Evolutionary conservation across 192 early-diverging fungal genomes (phyloP).

Genomic region (Umbelopsis sp.): DNA sequence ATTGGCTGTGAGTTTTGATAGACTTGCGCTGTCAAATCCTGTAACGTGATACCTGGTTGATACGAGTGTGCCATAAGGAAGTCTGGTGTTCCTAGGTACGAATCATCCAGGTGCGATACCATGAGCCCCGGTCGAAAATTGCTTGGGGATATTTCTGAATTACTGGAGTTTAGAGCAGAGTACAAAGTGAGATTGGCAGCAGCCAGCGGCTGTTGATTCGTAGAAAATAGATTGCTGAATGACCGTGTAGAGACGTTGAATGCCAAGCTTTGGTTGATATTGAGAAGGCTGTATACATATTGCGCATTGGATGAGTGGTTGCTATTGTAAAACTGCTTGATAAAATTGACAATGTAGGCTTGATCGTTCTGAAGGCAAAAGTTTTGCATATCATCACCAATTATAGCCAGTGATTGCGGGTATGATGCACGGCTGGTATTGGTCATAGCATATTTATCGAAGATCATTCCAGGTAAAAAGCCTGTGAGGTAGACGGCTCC

Average conservation of each 20-base stretch:
- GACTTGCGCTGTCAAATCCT: slow-evolving; percentile 16
- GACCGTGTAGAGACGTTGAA: background rate
- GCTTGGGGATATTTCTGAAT: slow-evolving; percentile 13
- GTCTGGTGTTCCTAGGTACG: slow-evolving; percentile 28
- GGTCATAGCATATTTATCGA: background rate
- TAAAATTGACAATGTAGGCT: slow-evolving; percentile 36
- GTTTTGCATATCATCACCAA: slow-evolving; percentile 33
- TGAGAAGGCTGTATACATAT: slow-evolving; percentile 1
- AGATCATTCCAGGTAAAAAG: slow-evolving; percentile 4
- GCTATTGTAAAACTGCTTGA: slow-evolving; percentile 25
- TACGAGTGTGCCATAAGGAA: slow-evolving; percentile 31
- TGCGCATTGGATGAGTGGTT: slow-evolving; percentile 25
- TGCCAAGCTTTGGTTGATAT: slow-evolving; percentile 18
- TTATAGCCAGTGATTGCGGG: slow-evolving; percentile 9
- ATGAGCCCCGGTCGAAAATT: slow-evolving; percentile 26
- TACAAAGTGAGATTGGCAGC: slow-evolving; percentile 19
- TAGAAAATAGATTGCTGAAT: slow-evolving; percentile 1
- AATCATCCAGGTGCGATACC: slow-evolving; percentile 37
- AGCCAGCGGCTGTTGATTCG: background rate
- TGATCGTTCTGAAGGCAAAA: slow-evolving; percentile 33
- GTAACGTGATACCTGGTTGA: slow-evolving; percentile 22
- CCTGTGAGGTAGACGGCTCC: slow-evolving; percentile 5
- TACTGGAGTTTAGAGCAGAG: slow-evolving; percentile 16
- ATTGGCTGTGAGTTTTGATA: slow-evolving; percentile 19
- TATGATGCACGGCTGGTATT: background rate